These are phyloP conservation scores for Penicillium waksmanii DNA, from an alignment of 495 filamentous ascomycete species.

Conservation along the genomic window DNA sequence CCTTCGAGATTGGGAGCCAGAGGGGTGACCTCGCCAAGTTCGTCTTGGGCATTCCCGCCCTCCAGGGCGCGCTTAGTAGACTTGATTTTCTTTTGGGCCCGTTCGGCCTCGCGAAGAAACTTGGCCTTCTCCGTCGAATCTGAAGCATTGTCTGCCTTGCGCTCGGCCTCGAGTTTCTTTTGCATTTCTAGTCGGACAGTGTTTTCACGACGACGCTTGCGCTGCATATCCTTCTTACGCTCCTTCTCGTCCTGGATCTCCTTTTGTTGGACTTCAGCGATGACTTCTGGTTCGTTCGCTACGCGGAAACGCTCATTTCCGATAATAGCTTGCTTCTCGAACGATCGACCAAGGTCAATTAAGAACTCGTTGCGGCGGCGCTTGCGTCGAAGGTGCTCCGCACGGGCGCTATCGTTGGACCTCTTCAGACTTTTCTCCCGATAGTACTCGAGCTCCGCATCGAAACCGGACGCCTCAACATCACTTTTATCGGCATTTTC, in stretches of 20 bases:
- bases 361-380: conserved; percentile 58
- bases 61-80: conserved; percentile 81
- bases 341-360: conserved; percentile 51
- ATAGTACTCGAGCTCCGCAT: conserved; percentile 58
- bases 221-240: conserved; percentile 99
- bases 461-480: conserved; percentile 65
- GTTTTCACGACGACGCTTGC: conserved; percentile 95
- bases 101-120: conserved; percentile 77
- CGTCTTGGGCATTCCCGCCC: conserved; percentile 80
- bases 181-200: conserved; percentile 84
- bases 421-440: conserved; percentile 60
- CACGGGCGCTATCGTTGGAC: conserved; percentile 58
- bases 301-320: conserved; percentile 58
- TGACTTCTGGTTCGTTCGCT: conserved; percentile 67
- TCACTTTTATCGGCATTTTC: conserved; percentile 70
- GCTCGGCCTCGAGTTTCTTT: conserved; percentile 80
- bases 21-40: conserved; percentile 73
- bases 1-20: conserved; percentile 84
- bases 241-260: conserved; percentile 96
- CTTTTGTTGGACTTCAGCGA: conserved; percentile 83
- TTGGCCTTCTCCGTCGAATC: conserved; percentile 79
- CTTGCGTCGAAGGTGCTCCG: conserved; percentile 64
- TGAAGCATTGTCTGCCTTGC: conserved; percentile 70
- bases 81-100: conserved; percentile 85
- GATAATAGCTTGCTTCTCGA: conserved; percentile 56